Evolutionary conservation across 2,329 filamentous ascomycete species (phyloP), one percentile per base, ranked within the genome.

Genomic region (Phialocephala subalpina): DNA sequence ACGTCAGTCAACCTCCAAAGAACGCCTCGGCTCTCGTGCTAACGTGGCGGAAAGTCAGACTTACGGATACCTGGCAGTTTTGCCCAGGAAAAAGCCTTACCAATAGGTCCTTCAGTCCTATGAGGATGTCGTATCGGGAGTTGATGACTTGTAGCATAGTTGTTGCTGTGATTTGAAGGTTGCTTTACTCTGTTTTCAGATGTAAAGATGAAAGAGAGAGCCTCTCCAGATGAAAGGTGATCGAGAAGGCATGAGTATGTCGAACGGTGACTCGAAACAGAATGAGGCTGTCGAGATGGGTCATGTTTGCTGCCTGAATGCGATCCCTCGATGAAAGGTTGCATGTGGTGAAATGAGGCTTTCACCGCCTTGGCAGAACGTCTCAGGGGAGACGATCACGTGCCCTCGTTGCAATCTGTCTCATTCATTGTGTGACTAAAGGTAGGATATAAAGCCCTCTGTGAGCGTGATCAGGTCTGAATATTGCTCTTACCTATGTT

Each of bases 11-110:
- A 8, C 22, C 35, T 20, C 38, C 25, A 9, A 59, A 62, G 18
- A 62, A 59, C 14, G 65, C 65, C 65, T 59, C 57, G 33, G 55
- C 33, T 20, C 29, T 36, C 14, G 33, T 36, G 18, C 20, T 22
- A 56, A 36, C 29, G 25, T 4, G 29, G 16, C 16, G 4, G 4
- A 57, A 38, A 22, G 35, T 36, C 38, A 40, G 55, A 57, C 55
- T 57, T 36, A 57, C 55, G 11, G 16, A 12, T 9, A 57, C 55
- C 18, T 35, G 14, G 29, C 14, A 36, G 18, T n/a, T n/a, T 38
- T 57, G 55, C 35, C 55, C 55, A 27, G 55, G 55, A 22, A 57
- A 57, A 22, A 57, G 55, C 29, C 35, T 40, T 2, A 12, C 55
- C 55, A 57, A 40, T 35, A 57, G 33, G 4, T 57, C 20, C 16